These are phyloP conservation scores for Iris macrosiphon DNA, from an alignment of 106 monocot species.

Conservation along the genomic window DNA sequence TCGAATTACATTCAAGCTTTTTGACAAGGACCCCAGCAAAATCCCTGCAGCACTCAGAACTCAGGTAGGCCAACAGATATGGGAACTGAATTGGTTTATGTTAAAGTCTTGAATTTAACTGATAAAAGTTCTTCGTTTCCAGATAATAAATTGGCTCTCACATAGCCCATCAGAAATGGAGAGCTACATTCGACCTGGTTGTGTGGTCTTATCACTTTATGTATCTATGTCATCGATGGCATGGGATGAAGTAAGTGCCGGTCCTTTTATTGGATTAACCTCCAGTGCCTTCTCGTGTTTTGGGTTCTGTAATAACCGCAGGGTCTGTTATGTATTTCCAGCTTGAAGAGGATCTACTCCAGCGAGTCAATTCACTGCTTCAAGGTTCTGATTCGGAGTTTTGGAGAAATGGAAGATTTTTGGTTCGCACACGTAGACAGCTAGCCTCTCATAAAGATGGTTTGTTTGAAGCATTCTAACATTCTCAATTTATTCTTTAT, in stretches of 20 bases:
- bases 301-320: neutral
- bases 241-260: constrained; percentile 62
- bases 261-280: neutral
- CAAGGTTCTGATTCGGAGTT: constrained; percentile 53
- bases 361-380: constrained; percentile 47
- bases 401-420: constrained; percentile 85
- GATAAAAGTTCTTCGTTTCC: constrained; percentile 6
- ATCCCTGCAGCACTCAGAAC: constrained; percentile 53
- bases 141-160: constrained; percentile 88
- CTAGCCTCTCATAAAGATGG: constrained; percentile 82
- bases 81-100: too few species aligned
- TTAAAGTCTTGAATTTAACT: neutral
- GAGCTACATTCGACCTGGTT: constrained; percentile 94
- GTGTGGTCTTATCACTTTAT: constrained; percentile 85
- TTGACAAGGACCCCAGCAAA: constrained; percentile 81
- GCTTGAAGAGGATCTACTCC: constrained; percentile 67
- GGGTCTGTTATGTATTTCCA: constrained; percentile 18
- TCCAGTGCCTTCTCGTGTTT: neutral
- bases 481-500: too few species aligned
- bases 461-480: constrained; percentile 21
- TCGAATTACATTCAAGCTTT: constrained; percentile 85
- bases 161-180: constrained; percentile 90
- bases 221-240: constrained; percentile 58
- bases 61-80: constrained; percentile 33
- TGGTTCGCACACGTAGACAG: constrained; percentile 52